Conservation (phyloP, 768 basidiomycete species). For the Lactarius evosmus region DNA sequence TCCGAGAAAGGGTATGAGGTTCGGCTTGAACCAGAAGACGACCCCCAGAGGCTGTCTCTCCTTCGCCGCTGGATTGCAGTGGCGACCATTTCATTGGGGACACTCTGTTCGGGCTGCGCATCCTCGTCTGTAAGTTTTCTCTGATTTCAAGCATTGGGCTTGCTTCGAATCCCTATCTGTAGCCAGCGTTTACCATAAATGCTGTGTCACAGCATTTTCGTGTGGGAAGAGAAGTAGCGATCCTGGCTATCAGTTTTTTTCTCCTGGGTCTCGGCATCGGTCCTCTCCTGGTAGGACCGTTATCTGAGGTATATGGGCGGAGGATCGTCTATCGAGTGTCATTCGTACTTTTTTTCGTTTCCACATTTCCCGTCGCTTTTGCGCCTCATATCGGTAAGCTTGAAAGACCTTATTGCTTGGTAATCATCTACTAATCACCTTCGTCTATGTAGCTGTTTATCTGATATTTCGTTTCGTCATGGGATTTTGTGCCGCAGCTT, state of each 20-base stretch:
- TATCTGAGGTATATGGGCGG: slow-evolving; percentile 57
- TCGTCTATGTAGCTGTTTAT: slow-evolving; percentile 46
- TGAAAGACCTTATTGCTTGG: neutral
- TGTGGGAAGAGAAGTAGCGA: slow-evolving; percentile 41
- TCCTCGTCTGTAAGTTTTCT: slow-evolving; percentile 18
- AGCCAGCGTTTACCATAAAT: slow-evolving; percentile 39
- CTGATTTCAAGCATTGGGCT: neutral
- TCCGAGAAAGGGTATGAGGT: neutral
- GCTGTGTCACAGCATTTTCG: slow-evolving; percentile 39
- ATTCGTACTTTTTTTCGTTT: slow-evolving; percentile 56
- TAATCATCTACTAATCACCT: neutral
- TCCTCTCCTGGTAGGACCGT: slow-evolving; percentile 36
- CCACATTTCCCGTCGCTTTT: slow-evolving; percentile 72
- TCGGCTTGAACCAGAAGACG: slow-evolving; percentile 23
- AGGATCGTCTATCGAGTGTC: slow-evolving; percentile 61
- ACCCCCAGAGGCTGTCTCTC: slow-evolving; percentile 19
- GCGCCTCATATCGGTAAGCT: slow-evolving; percentile 58
- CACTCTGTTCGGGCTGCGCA: slow-evolving; percentile 14
- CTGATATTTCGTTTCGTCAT: slow-evolving; percentile 59
- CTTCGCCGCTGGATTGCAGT: slow-evolving; percentile 22
- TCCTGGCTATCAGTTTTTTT: slow-evolving; percentile 42
- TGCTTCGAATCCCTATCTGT: neutral
- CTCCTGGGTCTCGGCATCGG: slow-evolving; percentile 35
- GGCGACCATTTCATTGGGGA: slow-evolving; percentile 7
- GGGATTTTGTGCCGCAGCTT: slow-evolving; percentile 55